Base-by-base conservation (phyloP, 1,284 basidiomycete genomes). In the Fereydounia khargensis region DNA sequence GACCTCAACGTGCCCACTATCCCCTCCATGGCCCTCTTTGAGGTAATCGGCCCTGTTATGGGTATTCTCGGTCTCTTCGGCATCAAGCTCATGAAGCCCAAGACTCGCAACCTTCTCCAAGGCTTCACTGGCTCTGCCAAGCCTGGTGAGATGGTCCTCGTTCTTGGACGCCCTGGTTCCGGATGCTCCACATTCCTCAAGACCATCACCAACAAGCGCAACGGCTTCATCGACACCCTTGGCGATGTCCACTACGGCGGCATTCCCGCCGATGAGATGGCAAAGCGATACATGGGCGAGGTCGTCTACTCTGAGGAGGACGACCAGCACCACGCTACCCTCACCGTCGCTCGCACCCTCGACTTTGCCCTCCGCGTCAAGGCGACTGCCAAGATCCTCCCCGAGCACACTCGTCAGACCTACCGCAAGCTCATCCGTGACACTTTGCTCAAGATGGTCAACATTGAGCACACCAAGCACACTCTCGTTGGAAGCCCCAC, bases 361-460 rank as follows among this genome's bases (percentile, higher is more conserved):
- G 19, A 36, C 11, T 42, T 50, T 23, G 39, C 35, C 20, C 13
- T 16, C 6, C 6, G 13, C 14, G 14, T 30, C 28, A 30, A 30
- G 28, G 28, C 17, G 28, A 30, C 28, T 11, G 6, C 28, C 28
- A 4, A 30, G 39, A 45, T 44, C 40, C 77, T 83, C 4, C 80
- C 80, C 5, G 80, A 80, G 25, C 72, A 82, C 28, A 74, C 78
- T 30, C 67, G 76, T 33, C 67, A 73, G 13, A 69, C 80, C 32
- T 83, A 81, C 77, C 77, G 79, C 45, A 76, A 80, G 41, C 77
- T 81, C 42, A 77, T 84, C 37, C 77, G 80, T 33, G 76, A 82
- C 31, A 77, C 81, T 3, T 76, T 84, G 5, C 79, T 82, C 65
- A 85, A 84, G 13, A 80, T 87, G 17, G 86, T 90, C 63, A 86